Evolutionary conservation across 805 yeast species (phyloP).

Genomic region (Saccharomycopsis babjevae): DNA sequence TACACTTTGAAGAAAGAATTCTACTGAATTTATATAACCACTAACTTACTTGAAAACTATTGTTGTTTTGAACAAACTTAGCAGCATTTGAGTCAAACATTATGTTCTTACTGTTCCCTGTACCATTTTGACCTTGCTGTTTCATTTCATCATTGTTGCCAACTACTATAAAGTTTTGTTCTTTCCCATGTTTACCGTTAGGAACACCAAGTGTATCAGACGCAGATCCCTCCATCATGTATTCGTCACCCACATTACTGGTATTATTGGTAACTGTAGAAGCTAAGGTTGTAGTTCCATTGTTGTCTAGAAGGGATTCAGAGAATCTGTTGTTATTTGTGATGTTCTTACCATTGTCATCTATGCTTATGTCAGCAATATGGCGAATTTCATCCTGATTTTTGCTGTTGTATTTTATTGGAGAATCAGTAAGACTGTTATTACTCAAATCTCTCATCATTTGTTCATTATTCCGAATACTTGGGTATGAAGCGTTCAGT

Average conservation of each 20-base stretch:
- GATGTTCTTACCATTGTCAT: not conserved
- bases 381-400: not conserved
- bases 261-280: not conserved
- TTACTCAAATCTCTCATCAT: not conserved
- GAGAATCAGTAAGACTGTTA: not conserved
- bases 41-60: constrained; percentile 11
- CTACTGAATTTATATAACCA: not conserved
- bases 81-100: constrained; percentile 12
- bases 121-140: not conserved
- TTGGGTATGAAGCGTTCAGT: not conserved
- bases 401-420: not conserved
- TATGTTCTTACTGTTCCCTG: not conserved
- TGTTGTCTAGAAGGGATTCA: not conserved
- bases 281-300: not conserved
- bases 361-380: not conserved
- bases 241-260: constrained; percentile 3
- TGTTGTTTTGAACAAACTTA: constrained; percentile 13
- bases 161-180: not conserved
- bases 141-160: not conserved
- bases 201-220: not conserved
- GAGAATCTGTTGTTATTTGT: not conserved
- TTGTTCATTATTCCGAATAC: not conserved
- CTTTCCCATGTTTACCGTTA: not conserved
- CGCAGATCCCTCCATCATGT: not conserved
- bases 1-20: not conserved